phyloP scores from a whole-genome alignment of 495 filamentous ascomycete genomes.

The Penicillium silybi region DNA sequence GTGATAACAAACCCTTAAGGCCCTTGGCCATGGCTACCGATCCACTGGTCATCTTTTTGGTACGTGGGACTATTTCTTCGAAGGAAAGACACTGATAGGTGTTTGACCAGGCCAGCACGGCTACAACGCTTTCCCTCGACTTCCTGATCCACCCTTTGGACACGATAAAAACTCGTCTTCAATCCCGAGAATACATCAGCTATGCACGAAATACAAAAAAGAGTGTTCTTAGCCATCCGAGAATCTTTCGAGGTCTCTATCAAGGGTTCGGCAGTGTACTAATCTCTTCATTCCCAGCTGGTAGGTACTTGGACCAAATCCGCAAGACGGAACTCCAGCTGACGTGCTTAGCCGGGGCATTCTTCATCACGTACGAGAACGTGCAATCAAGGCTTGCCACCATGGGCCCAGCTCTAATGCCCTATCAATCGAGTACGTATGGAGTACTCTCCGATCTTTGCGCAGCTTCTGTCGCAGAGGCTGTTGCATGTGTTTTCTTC shows the following conservation, averaged over 20 bases:
- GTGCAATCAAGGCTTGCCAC: neutral
- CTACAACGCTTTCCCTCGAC: neutral
- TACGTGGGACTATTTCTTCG: neutral
- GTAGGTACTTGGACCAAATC: neutral
- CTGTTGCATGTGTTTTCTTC: neutral
- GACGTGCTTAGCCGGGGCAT: neutral
- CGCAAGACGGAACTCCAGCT: neutral
- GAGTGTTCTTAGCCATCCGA: neutral
- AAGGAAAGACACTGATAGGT: neutral
- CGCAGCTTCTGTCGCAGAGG: neutral
- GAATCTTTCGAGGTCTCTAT: neutral
- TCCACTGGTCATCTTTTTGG: neutral
- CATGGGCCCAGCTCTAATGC: neutral
- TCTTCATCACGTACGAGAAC: neutral
- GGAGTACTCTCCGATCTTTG: neutral
- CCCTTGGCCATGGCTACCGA: neutral
- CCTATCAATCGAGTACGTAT: neutral
- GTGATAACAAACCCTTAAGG: neutral
- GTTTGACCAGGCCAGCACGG: neutral
- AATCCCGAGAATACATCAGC: neutral
- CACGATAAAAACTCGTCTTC: constrained; percentile 1
- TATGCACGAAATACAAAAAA: neutral
- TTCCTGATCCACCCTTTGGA: neutral
- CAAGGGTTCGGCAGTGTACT: neutral
- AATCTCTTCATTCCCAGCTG: neutral